Percentiles rank a stretch among this genome's conserved stretches.
Conservation (phyloP, 164 flowering plant species). For the Stephania yunnanensis region DNA sequence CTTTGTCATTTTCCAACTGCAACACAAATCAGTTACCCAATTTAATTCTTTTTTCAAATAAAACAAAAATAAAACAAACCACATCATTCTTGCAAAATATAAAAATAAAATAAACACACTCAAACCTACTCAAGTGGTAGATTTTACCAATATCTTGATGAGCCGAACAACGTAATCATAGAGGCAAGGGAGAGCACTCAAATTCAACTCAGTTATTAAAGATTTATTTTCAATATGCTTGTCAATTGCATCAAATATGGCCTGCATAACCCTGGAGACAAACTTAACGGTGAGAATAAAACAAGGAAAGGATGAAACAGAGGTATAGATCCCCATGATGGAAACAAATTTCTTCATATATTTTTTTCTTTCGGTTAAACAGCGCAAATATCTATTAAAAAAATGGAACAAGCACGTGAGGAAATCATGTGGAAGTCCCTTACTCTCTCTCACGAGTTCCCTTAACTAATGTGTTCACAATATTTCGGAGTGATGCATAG, state of each 20-base stretch:
- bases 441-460: slow-evolving; percentile 62
- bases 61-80: too few relatives aligned
- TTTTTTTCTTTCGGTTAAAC: too few relatives aligned
- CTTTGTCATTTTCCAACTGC: slow-evolving; percentile 62
- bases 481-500: slow-evolving; percentile 74
- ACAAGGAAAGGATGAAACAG: slow-evolving; percentile 1
- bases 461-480: slow-evolving; percentile 52
- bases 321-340: background rate
- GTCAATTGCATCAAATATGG: slow-evolving; percentile 65
- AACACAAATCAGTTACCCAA: background rate
- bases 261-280: slow-evolving; percentile 56
- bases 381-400: background rate
- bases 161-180: slow-evolving; percentile 72
- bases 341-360: background rate
- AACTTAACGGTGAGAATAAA: background rate
- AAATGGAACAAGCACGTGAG: background rate
- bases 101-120: background rate
- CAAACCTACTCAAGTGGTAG: background rate
- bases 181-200: slow-evolving; percentile 78
- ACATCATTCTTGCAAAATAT: background rate
- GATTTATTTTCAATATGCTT: slow-evolving; percentile 42
- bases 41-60: too few relatives aligned
- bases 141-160: slow-evolving; percentile 55
- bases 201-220: slow-evolving; percentile 52
- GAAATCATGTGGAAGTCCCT: slow-evolving; percentile 14